Base-by-base conservation (phyloP, 768 basidiomycete species). In the Vararia minispora region DNA sequence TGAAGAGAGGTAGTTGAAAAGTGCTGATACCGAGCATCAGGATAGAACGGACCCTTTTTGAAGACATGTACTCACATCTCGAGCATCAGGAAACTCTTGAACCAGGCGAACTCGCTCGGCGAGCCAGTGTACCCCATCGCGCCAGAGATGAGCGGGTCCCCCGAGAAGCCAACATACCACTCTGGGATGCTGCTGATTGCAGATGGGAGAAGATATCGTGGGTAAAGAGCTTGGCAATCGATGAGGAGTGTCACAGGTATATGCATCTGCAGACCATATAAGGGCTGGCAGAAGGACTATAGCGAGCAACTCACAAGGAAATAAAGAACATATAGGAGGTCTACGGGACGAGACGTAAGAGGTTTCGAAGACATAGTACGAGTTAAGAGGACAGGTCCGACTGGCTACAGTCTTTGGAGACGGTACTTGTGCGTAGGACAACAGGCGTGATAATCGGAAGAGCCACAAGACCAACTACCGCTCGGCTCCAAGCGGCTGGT, bases 1-100 rank as follows among this genome's bases (percentile, higher is more conserved):
- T 48, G 52, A 89, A 89, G 0, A 79, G 68, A 0, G 89, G 89
- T 0, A 88, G 58, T 52, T 89, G 87, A 55, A 83, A 80, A 34
- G 73, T 44, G 12, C 79, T 79, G 21, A n/a, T 11, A 32, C 13
- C 37, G 37, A 24, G 0, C 22, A 31, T 18, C 8, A 28, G 24
- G 5, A 21, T 5, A 28, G 27, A 11, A 14, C 14, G 18, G 27
- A 28, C 28, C 20, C 14, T 14, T 3, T 26, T 17, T 12, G 5
- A 23, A 32, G 7, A 2, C n/a, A 31, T 25, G 13, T 3, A 46
- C 77, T 41, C 49, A 83, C 80, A 56, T 58, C 57, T 84, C 80
- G 5, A 80, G 54, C n/a, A 57, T 52, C 11, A 81, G 38, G 52
- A 84, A 86, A 2, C 66, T 66, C 52, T 68, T 74, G 56, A 81